These are phyloP conservation scores for Fusarium redolens DNA, from an alignment of 2,329 filamentous ascomycete genomes.

Conservation along the genomic window DNA sequence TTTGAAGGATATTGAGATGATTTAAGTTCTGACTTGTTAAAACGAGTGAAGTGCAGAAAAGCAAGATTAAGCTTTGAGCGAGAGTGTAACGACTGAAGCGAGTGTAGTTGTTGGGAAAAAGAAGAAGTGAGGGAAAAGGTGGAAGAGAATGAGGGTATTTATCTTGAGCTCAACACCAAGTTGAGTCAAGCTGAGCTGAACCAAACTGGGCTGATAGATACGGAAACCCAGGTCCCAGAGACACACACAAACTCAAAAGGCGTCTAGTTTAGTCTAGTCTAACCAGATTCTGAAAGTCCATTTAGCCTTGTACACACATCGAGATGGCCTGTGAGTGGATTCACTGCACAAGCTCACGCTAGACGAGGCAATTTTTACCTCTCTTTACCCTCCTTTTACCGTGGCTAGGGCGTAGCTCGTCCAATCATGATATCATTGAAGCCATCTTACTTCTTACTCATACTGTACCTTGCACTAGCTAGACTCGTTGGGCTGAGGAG, in stretches of 20 bases:
- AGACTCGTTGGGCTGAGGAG: slow-evolving; percentile 18
- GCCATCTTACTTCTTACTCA: background rate
- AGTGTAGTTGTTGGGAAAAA: slow-evolving; percentile 29
- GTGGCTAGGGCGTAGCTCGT: background rate
- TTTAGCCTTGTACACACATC: background rate
- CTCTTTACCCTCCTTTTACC: background rate
- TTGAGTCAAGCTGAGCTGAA: background rate
- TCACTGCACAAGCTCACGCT: background rate
- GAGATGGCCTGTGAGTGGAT: slow-evolving; percentile 5
- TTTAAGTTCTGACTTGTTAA: slow-evolving; percentile 14
- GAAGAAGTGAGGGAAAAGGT: background rate
- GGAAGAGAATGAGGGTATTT: slow-evolving; percentile 32
- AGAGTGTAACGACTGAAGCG: slow-evolving; percentile 34
- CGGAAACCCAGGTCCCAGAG: background rate
- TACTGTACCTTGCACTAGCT: slow-evolving; percentile 28
- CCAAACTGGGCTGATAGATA: background rate
- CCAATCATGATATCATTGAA: slow-evolving; percentile 35
- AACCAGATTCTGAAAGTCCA: background rate
- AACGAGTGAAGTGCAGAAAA: slow-evolving; percentile 31
- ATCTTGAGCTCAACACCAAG: slow-evolving; percentile 3
- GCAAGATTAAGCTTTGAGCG: slow-evolving; percentile 7
- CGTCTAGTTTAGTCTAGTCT: slow-evolving; percentile 3
- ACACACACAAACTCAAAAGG: background rate
- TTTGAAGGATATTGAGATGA: slow-evolving; percentile 8
- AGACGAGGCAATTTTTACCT: slow-evolving; percentile 28